Base-by-base conservation (phyloP, 129 eudicot species). In the Calendula officinalis region DNA sequence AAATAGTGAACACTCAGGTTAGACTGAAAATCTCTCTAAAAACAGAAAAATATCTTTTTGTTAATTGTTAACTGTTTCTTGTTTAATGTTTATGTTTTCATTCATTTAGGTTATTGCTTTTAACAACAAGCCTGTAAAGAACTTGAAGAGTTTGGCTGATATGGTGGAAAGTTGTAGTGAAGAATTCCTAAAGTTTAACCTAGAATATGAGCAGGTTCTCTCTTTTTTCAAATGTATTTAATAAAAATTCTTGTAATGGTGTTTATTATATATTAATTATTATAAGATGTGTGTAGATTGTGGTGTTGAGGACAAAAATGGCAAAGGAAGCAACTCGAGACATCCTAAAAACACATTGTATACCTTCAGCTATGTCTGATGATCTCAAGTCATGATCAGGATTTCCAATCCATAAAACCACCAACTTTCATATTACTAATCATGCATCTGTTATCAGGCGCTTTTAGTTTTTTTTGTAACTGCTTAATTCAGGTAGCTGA, bases 1-100 rank as follows among this genome's bases (percentile, higher is more conserved):
- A 79, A 47, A 67, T 83, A 63, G 89, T 79, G 66, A 83, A 83
- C 67, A 83, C 85, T 66, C 89, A 83, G 85, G 89, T 80, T 58
- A 58, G 12, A 35, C 13, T 4, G 9, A 67, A 39, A 45, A 49
- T 33, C 56, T 27, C 12, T 8, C 4, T 47, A 10, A 12, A 15
- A 36, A 60, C 47, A 53, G 42, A 39, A 32, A 56, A 34, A 8
- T 32, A 35, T 74, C 30, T 27, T 51, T 45, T 36, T 22, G 30
- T 22, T 22, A 22, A 22, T 7, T 5, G 43, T 63, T 58, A 56
- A 37, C 5, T 13, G 12, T 44, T 60, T 53, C 60, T 13, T 60
- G 8, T 56, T 47, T 38, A 22, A 22, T 22, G 30, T 16, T 52
- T n/a, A 12, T 14, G 7, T 32, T 38, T 30, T 22, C 11, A 14